phyloP scores from a whole-genome alignment of 192 early-diverging fungal species.

The Dissophora ornata region DNA sequence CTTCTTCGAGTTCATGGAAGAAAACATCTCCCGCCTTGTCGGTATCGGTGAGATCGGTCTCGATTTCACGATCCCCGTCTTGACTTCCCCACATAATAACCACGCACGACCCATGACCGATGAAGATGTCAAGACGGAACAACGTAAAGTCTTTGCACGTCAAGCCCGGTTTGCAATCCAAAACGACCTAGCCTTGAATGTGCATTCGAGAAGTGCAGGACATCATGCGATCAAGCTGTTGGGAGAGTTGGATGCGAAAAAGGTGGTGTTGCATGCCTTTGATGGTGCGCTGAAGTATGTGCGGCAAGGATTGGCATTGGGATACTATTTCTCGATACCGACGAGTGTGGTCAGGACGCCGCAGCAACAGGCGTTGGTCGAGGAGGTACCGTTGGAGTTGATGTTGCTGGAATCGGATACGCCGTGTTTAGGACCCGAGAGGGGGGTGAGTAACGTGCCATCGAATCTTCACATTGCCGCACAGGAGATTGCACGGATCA shows the following conservation, averaged over 20 bases:
- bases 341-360: conserved; percentile 60
- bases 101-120: conserved; percentile 24
- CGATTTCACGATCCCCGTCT: conserved; percentile 61
- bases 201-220: conserved; percentile 68
- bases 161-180: conserved; percentile 61
- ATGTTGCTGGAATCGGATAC: conserved; percentile 70
- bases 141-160: conserved; percentile 60
- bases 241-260: conserved; percentile 58
- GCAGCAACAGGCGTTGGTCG: conserved; percentile 61
- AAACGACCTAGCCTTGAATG: conserved; percentile 61
- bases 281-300: conserved; percentile 65
- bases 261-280: conserved; percentile 67
- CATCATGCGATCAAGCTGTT: conserved; percentile 65
- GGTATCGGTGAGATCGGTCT: conserved; percentile 63
- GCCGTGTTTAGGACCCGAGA: conserved; percentile 63
- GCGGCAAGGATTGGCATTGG: conserved; percentile 51
- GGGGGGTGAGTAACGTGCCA: conserved; percentile 63
- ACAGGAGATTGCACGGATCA: conserved; percentile 63
- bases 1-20: conserved; percentile 56
- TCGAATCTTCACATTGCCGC: conserved; percentile 58
- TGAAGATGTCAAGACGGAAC: conserved; percentile 60
- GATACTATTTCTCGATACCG: conserved; percentile 68
- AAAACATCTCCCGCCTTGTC: conserved; percentile 49
- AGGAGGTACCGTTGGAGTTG: conserved; percentile 57
- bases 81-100: conserved; percentile 43